Evolutionary conservation across 768 basidiomycete species (phyloP).

Genomic region (Paxillus involutus): DNA sequence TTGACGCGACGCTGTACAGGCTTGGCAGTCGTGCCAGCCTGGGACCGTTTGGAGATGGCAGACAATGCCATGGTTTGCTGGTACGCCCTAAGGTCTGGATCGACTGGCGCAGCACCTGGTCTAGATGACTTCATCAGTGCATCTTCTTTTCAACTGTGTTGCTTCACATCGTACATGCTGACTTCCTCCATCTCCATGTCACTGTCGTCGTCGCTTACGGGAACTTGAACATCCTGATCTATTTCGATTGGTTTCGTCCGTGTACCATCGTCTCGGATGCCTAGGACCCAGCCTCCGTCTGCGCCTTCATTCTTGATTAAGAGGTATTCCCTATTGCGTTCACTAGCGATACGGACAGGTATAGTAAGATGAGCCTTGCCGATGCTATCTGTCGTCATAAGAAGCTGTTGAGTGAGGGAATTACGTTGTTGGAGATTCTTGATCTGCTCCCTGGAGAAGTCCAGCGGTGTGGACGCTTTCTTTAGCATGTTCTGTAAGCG

Average conservation of each 20-base stretch:
- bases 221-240: conserved; percentile 55
- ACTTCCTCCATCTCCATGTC: conserved; percentile 84
- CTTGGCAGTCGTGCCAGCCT: conserved; percentile 26
- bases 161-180: conserved; percentile 48
- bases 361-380: conserved; percentile 89
- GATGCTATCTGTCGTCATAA: conserved; percentile 89
- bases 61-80: conserved; percentile 60
- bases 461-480: conserved; percentile 76
- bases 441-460: conserved; percentile 97
- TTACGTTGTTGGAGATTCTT: conserved; percentile 88
- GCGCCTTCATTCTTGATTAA: conserved; percentile 87
- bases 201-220: conserved; percentile 37
- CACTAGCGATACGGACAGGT: conserved; percentile 92
- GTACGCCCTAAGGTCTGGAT: conserved; percentile 65
- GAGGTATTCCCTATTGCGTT: conserved; percentile 93
- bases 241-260: conserved; percentile 83
- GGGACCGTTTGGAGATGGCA: conserved; percentile 53
- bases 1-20: conserved; percentile 35
- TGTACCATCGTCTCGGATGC: conserved; percentile 86
- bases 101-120: conserved; percentile 37
- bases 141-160: background rate
- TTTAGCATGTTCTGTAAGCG: conserved; percentile 90
- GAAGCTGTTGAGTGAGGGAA: conserved; percentile 86
- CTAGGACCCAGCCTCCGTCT: conserved; percentile 92
- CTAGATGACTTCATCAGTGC: conserved; percentile 18